Evolutionary conservation across 2,329 filamentous ascomycete genomes (phyloP), one percentile per base, ranked within the genome.

Genomic region (Talaromyces sp.): DNA sequence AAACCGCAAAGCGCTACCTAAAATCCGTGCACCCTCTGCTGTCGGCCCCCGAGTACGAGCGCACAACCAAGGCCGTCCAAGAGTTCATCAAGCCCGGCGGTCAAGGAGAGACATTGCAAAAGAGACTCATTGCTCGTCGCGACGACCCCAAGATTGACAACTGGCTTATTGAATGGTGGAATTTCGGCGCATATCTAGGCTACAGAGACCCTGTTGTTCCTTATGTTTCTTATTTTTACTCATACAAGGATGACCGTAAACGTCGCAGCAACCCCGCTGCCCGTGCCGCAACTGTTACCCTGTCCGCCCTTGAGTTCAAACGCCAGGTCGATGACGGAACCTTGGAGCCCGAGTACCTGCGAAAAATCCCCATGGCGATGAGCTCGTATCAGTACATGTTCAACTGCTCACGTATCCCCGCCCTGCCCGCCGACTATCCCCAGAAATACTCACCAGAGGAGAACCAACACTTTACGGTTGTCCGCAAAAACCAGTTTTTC

Each of bases 221-320:
- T 67, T 99, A 98, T 77, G 95, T 99, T 74, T 97, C 92, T 80
- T 99, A 99, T 86, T 99, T 99, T 83, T 99, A 99, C 84, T 97
- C 93, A 63, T 94, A 98, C 83, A 88, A 92, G 70, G 95, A 99
- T 79, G 96, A 99, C 80, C 89, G 92, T 71, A 86, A 89, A 75
- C 88, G 94, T 70, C 89, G 93, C 68, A 88, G 97, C 78, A 88
- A 97, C 78, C 95, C 95, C 0, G 89, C 90, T 68, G 96, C 96
- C 85, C 91, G 95, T 69, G 95, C 95, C 3, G 95, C 95, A 3
- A 93, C 94, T 69, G 90, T 99, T 70, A 89, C 91, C 1, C 92
- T 91, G 1, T 90, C 92, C 8, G 90, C 88, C 1, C 86, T 99
- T 45, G 92, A 96, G 76, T 99, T 99, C 85, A 97, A 97, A 86